A percentile compares a stretch with the other conserved stretches of the same genome.
These are phyloP conservation scores for Nasturtium officinale DNA, from an alignment of 345 rosid genomes.

Conservation along the genomic window DNA sequence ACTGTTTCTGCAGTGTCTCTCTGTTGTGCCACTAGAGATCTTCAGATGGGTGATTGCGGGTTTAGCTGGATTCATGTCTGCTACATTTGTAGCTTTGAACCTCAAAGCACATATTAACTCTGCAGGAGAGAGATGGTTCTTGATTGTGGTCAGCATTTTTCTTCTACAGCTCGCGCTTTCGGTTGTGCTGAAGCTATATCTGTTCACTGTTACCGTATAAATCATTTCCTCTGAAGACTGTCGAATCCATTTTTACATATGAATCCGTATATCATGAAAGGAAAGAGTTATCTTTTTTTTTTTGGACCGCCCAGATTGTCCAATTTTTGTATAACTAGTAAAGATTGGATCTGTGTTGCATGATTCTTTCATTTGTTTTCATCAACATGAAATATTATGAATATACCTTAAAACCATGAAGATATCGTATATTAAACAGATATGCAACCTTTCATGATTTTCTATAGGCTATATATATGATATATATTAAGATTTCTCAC, in stretches of 20 bases:
- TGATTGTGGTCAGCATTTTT: constrained; percentile 81
- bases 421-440: not conserved
- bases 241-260: not conserved
- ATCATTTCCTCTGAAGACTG: not conserved
- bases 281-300: not conserved
- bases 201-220: constrained; percentile 58
- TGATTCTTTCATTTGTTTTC: constrained; percentile 28
- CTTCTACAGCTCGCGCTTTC: constrained; percentile 84
- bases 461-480: not conserved
- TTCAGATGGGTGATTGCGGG: constrained; percentile 90
- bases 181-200: constrained; percentile 69
- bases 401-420: not conserved
- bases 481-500: too few relatives aligned
- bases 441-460: not conserved
- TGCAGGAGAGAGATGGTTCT: constrained; percentile 86
- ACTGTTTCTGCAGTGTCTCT: constrained; percentile 98
- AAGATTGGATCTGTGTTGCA: constrained; percentile 10
- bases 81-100: constrained; percentile 82
- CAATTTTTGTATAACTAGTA: constrained; percentile 12
- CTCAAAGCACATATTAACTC: constrained; percentile 82
- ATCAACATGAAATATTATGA: constrained; percentile 5
- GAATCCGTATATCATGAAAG: not conserved
- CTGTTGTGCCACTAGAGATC: constrained; percentile 79
- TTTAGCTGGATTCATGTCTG: constrained; percentile 92
- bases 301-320: not conserved